A percentile compares a stretch with the other conserved stretches of the same genome.
These are phyloP conservation scores for Larix sibirica DNA, from an alignment of 83 land plant genomes.

Conservation along the genomic window DNA sequence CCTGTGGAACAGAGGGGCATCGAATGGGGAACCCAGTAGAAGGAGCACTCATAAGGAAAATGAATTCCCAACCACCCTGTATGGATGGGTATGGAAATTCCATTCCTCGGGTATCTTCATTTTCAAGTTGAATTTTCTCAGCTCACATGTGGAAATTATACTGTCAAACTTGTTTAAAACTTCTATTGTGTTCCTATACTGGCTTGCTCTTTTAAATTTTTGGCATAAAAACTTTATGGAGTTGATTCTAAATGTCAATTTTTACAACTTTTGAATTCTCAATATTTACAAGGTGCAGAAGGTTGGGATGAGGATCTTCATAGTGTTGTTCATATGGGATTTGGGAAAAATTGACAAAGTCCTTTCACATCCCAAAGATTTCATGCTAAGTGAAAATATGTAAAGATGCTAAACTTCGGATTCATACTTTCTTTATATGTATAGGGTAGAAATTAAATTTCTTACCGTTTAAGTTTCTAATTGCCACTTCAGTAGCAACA, in stretches of 20 bases:
- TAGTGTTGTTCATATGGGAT: slow-evolving; percentile 72
- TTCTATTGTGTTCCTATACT: neutral
- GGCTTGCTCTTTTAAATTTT: neutral
- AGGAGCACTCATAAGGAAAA: slow-evolving; percentile 26
- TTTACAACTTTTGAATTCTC: neutral
- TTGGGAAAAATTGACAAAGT: slow-evolving; percentile 34
- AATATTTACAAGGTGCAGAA: slow-evolving; percentile 30
- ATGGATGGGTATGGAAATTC: slow-evolving; percentile 34
- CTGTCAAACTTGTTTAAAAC: neutral
- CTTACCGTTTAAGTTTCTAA: neutral
- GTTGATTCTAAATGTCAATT: neutral
- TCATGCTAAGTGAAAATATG: slow-evolving; percentile 22
- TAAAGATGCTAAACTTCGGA: neutral
- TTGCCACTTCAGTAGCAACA: slow-evolving; percentile 32
- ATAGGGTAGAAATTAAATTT: neutral
- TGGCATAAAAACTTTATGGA: neutral
- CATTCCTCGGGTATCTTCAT: slow-evolving; percentile 27
- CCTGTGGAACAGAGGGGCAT: slow-evolving; percentile 30
- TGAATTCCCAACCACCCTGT: slow-evolving; percentile 27
- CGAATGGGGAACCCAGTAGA: slow-evolving; percentile 28
- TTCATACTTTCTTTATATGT: neutral
- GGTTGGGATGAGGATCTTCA: slow-evolving; percentile 73
- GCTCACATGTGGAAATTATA: neutral
- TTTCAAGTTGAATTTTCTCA: neutral
- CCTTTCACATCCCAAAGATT: slow-evolving; percentile 21